Percentiles rank a stretch among this genome's conserved stretches.
These are phyloP conservation scores for Solanum aculeatissimum DNA, from an alignment of 305 asterid genomes.

Conservation along the genomic window DNA sequence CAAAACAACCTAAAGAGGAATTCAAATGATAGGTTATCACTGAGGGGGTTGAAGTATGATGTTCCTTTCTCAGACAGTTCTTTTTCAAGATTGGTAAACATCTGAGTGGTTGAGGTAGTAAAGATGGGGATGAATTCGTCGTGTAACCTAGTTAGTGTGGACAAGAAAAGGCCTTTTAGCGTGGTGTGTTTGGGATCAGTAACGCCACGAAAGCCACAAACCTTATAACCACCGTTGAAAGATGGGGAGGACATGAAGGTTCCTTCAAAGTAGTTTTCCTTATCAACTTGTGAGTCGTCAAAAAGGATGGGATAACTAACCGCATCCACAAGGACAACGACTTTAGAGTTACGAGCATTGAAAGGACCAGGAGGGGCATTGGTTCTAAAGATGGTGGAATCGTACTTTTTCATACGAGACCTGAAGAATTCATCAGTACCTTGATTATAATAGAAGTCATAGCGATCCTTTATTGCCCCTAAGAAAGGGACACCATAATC, in stretches of 20 bases:
- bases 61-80: constrained; percentile 15
- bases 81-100: constrained; percentile 24
- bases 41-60: constrained; percentile 13
- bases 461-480: constrained; percentile 35
- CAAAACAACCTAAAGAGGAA: constrained; percentile 27
- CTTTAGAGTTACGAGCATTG: constrained; percentile 16
- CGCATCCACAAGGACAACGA: constrained; percentile 20
- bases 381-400: constrained; percentile 30
- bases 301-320: constrained; percentile 38
- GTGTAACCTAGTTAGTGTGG: constrained; percentile 10
- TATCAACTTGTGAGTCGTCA: constrained; percentile 36
- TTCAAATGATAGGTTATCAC: constrained; percentile 31
- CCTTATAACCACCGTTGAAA: constrained; percentile 36
- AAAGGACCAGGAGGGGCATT: constrained; percentile 42
- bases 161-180: constrained; percentile 21
- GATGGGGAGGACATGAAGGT: constrained; percentile 41
- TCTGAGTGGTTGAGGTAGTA: not conserved
- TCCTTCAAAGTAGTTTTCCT: constrained; percentile 22
- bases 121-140: constrained; percentile 23
- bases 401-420: constrained; percentile 18
- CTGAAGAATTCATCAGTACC: constrained; percentile 25
- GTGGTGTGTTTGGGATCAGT: constrained; percentile 27
- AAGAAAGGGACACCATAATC: constrained; percentile 30
- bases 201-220: constrained; percentile 32
- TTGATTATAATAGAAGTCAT: constrained; percentile 26